phyloP scores from a whole-genome alignment of 73 alveolate species.

The Chromera velia region DNA sequence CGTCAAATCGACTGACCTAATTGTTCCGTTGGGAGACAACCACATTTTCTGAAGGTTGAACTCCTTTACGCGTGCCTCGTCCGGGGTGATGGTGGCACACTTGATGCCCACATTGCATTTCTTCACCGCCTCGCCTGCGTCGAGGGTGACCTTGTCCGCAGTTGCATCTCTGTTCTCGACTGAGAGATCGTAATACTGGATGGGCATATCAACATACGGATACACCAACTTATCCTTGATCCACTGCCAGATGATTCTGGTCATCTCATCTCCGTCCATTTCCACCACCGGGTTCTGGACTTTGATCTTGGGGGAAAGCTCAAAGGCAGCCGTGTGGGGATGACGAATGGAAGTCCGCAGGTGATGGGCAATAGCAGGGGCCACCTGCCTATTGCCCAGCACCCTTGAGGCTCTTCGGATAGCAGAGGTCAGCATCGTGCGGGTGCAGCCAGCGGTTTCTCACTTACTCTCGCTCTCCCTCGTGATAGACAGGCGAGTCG shows the following conservation, averaged over 20 bases:
- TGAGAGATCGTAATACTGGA: slow-evolving; percentile 74
- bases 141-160: slow-evolving; percentile 72
- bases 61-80: slow-evolving; percentile 70
- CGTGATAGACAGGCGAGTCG: too few species aligned
- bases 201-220: slow-evolving; percentile 70
- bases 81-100: slow-evolving; percentile 88
- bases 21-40: slow-evolving; percentile 78
- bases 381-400: too few species aligned
- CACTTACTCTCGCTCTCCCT: too few species aligned
- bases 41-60: slow-evolving; percentile 70
- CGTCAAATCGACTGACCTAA: slow-evolving; percentile 1
- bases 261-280: slow-evolving; percentile 13
- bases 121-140: slow-evolving; percentile 69
- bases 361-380: too few species aligned
- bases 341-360: too few species aligned
- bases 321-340: too few species aligned
- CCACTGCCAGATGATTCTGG: slow-evolving; percentile 30
- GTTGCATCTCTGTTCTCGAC: slow-evolving; percentile 75
- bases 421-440: too few species aligned
- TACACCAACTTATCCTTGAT: slow-evolving; percentile 70
- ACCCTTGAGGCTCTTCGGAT: too few species aligned
- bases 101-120: slow-evolving; percentile 75
- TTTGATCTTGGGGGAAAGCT: too few species aligned
- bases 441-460: too few species aligned
- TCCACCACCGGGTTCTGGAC: not conserved